Base-by-base conservation (phyloP, 2,329 filamentous ascomycete species). In the Ceratocystis eucalypticola region DNA sequence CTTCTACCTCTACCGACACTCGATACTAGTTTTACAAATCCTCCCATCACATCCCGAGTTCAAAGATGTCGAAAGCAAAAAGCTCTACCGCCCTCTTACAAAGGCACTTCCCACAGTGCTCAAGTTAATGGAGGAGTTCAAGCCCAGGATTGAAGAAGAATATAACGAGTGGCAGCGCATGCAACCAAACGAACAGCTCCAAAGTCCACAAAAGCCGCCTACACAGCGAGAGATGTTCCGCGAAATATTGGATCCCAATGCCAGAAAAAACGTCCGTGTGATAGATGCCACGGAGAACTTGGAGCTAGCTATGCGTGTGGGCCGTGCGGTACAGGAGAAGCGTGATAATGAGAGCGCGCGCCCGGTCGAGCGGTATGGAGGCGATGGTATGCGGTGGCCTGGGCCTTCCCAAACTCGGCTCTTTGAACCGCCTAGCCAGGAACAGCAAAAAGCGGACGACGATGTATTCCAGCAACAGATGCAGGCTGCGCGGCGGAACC, bases 1-100 rank as follows among this genome's bases (percentile, higher is more conserved):
- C 75, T 82, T 96, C 65, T 85, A 97, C 68, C 83, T 96, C n/a
- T 90, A 94, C 74, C 86, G 94, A 71, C 91, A 96, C 76, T 91
- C 91, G 8, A 82, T 87, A 65, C 84, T 99, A n/a, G 84, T 96
- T 28, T 78, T 96, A 33, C 83, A 90, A 5, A 82, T 88, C 65
- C 80, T 99, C 7, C 81, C 84, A 0, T 81, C 78, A 1, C 94
- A 97, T 71, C 91, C 93, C 1, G 85, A 94, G 66, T 84, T 84
- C 59, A 87, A 83, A 70, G 81, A 84, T 6, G 80, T 84, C 8
- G 84, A 87, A 45, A 86, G 84, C 7, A 83, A 84, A 59, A 83
- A 80, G 65, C 81, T 85, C 1, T 82, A 93, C 28, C 80, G 74
- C n/a, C 73, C 76, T 3, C 74, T 84, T 7, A 73, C 80, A 22